Percentiles rank a stretch among this genome's conserved stretches.
Evolutionary conservation across 179 eudicot species (phyloP).

Genomic region (Corrigiola litoralis): DNA sequence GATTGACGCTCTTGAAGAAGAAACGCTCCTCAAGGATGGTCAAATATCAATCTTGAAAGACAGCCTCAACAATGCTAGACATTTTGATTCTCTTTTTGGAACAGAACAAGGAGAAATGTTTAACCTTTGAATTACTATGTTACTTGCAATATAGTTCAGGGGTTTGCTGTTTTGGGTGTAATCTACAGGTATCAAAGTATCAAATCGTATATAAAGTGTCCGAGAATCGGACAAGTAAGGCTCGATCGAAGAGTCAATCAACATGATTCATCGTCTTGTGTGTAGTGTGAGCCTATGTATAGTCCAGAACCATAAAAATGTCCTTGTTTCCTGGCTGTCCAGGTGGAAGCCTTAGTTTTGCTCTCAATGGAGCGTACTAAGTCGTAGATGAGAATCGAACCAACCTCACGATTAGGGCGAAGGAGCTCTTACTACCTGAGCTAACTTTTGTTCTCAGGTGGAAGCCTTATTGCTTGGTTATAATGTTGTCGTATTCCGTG

Average conservation of each 20-base stretch:
- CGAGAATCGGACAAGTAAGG: conserved; percentile 7
- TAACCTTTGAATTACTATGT: conserved; percentile 4
- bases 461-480: too few relatives aligned
- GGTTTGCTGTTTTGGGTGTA: too few relatives aligned
- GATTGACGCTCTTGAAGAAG: conserved; percentile 34
- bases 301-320: neutral
- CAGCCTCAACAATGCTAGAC: conserved; percentile 27
- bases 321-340: neutral
- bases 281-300: neutral
- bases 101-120: conserved; percentile 18
- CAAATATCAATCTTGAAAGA: conserved; percentile 40
- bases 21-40: conserved; percentile 37
- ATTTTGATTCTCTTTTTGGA: conserved; percentile 23
- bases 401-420: too few relatives aligned
- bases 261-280: neutral
- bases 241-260: neutral
- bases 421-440: too few relatives aligned
- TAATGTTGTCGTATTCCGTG: too few relatives aligned
- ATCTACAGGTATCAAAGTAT: neutral
- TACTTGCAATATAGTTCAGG: neutral
- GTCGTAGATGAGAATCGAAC: neutral
- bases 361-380: too few relatives aligned
- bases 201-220: neutral
- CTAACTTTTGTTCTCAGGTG: too few relatives aligned
- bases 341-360: too few relatives aligned